A percentile compares a stretch with the other conserved stretches of the same genome.
These are phyloP conservation scores for Przewalskia tangutica DNA, from an alignment of 257 asterid genomes.

Conservation along the genomic window DNA sequence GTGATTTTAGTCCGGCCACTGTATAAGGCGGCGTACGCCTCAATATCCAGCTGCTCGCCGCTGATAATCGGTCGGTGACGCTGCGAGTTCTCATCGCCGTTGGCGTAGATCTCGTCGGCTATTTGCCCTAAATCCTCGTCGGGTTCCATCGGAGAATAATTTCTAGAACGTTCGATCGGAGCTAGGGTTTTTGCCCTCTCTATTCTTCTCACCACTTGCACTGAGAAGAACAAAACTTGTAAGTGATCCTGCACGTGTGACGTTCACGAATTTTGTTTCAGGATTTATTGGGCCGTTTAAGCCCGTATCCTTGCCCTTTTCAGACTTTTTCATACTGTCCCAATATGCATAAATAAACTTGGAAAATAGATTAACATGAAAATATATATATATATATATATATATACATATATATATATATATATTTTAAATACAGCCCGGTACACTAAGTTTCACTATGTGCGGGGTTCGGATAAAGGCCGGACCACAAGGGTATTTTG, in stretches of 20 bases:
- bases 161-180: conserved; percentile 5
- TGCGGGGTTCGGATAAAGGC: too few species aligned
- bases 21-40: conserved; percentile 83
- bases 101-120: conserved; percentile 47
- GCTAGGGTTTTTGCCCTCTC: conserved; percentile 27
- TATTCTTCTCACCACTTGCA: background rate
- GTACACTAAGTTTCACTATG: too few species aligned
- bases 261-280: background rate
- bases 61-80: conserved; percentile 72
- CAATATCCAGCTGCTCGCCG: conserved; percentile 81
- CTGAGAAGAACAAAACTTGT: too few species aligned
- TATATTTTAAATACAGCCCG: too few species aligned
- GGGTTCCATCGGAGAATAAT: conserved; percentile 42
- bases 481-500: too few species aligned
- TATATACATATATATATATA: too few species aligned
- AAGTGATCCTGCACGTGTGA: background rate
- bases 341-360: too few species aligned
- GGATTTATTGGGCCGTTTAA: background rate
- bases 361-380: too few species aligned
- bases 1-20: conserved; percentile 72
- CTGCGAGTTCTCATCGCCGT: conserved; percentile 39
- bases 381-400: too few species aligned
- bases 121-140: conserved; percentile 41
- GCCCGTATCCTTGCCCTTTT: background rate
- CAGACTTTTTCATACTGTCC: too few species aligned